These are phyloP conservation scores for Naganishia cerealis DNA, from an alignment of 1,284 basidiomycete genomes.

Conservation along the genomic window DNA sequence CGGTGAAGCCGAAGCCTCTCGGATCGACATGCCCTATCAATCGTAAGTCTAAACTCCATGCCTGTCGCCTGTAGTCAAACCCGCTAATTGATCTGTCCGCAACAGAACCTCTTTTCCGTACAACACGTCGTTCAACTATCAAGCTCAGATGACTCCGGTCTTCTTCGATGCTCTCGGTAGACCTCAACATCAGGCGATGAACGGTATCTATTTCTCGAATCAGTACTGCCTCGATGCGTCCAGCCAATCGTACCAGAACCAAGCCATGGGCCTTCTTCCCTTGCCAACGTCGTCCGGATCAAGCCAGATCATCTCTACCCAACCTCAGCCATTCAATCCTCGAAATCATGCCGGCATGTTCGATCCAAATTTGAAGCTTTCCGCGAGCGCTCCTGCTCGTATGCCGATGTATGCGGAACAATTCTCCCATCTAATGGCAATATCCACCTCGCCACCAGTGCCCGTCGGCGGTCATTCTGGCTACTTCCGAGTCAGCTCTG, in stretches of 20 bases:
- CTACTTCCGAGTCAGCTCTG: constrained; percentile 14
- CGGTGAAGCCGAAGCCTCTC: not conserved
- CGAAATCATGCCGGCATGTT: constrained; percentile 6
- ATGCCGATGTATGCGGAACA: constrained; percentile 18
- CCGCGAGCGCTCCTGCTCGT: constrained; percentile 13
- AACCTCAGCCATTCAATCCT: constrained; percentile 6
- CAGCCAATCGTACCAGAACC: not conserved
- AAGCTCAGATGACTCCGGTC: constrained; percentile 1
- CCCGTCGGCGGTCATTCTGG: not conserved
- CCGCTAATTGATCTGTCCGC: not conserved
- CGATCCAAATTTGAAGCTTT: constrained; percentile 4
- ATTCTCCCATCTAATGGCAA: constrained; percentile 10
- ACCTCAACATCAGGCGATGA: constrained; percentile 3
- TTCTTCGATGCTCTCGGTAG: constrained; percentile 21
- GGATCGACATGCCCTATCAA: constrained; percentile 7
- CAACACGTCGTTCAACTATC: not conserved
- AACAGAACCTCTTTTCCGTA: constrained; percentile 8
- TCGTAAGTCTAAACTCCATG: not conserved
- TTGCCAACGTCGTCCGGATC: not conserved
- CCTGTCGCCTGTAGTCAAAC: not conserved
- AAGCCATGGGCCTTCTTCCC: not conserved
- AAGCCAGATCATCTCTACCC: constrained; percentile 2
- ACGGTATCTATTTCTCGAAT: not conserved
- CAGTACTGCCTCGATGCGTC: constrained; percentile 5
- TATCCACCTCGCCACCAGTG: not conserved